Evolutionary conservation across 2,329 filamentous ascomycete species (phyloP).

Genomic region (Plenodomus tracheiphilus): DNA sequence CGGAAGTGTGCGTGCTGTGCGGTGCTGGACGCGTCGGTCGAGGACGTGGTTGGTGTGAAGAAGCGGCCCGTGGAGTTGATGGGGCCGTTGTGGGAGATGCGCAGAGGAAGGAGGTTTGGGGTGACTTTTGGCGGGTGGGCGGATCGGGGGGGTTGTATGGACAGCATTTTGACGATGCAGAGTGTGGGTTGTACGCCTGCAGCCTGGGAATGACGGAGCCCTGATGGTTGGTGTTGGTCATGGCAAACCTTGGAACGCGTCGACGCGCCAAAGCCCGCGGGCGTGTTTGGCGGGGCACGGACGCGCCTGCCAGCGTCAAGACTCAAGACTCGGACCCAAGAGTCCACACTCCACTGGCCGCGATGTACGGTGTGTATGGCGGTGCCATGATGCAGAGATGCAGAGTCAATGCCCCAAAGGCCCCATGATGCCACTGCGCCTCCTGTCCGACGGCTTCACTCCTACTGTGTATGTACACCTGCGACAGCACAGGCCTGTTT

Average conservation of each 20-base stretch:
- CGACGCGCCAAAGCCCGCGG: slow-evolving; percentile 19
- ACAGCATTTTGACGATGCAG: slow-evolving; percentile 45
- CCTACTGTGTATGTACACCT: too few species aligned
- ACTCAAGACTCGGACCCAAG: too few species aligned
- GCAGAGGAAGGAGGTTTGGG: slow-evolving; percentile 78
- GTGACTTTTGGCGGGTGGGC: slow-evolving; percentile 49
- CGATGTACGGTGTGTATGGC: not conserved
- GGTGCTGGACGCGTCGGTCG: slow-evolving; percentile 11
- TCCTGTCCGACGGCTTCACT: too few species aligned
- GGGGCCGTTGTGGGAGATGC: slow-evolving; percentile 76
- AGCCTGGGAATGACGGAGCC: too few species aligned
- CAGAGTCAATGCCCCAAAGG: too few species aligned
- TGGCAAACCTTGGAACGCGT: too few species aligned
- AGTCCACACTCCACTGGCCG: too few species aligned
- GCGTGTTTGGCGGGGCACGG: slow-evolving; percentile 15
- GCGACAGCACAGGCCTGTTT: too few species aligned
- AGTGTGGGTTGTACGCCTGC: too few species aligned
- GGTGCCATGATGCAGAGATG: too few species aligned
- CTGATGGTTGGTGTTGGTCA: too few species aligned
- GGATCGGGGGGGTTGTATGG: slow-evolving; percentile 37
- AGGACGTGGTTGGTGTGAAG: slow-evolving; percentile 65
- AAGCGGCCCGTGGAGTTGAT: slow-evolving; percentile 66
- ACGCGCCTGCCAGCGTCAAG: not conserved
- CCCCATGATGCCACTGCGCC: too few species aligned
- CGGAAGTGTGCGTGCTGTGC: slow-evolving; percentile 50